Evolutionary conservation across 768 basidiomycete species (phyloP).

Genomic region (Arthromyces matolae): DNA sequence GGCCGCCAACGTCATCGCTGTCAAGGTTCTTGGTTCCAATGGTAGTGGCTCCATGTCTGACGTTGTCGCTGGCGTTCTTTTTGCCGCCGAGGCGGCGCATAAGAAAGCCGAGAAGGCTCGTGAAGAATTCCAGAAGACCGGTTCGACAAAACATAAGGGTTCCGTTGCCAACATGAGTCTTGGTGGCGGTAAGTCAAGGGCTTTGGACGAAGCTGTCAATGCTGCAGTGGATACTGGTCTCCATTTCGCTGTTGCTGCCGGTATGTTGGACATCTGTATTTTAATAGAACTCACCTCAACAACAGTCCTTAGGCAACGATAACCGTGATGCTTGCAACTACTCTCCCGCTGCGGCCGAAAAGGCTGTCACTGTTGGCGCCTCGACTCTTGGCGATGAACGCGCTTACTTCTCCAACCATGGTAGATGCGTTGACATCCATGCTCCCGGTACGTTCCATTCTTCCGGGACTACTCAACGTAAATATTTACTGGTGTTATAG

Average conservation of each 20-base stretch:
- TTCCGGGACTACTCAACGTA: neutral
- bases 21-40: conserved; percentile 92
- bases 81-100: conserved; percentile 57
- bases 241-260: conserved; percentile 96
- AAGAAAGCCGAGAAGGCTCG: conserved; percentile 57
- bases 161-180: conserved; percentile 97
- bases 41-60: conserved; percentile 95
- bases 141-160: conserved; percentile 84
- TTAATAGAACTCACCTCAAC: too few relatives aligned
- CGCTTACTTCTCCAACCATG: conserved; percentile 92
- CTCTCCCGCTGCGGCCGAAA: conserved; percentile 87
- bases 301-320: conserved; percentile 71
- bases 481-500: conserved; percentile 23
- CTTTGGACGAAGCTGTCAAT: conserved; percentile 84
- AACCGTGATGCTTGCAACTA: conserved; percentile 88
- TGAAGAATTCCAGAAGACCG: conserved; percentile 65
- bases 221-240: conserved; percentile 78
- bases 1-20: conserved; percentile 82
- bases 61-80: conserved; percentile 84
- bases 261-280: conserved; percentile 40
- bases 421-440: conserved; percentile 88
- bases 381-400: conserved; percentile 77
- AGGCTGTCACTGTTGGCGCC: conserved; percentile 93
- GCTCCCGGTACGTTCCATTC: conserved; percentile 59
- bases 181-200: conserved; percentile 87